Base-by-base conservation (phyloP, 371 early-diverging fungal species). In the Gilbertella persicaria region DNA sequence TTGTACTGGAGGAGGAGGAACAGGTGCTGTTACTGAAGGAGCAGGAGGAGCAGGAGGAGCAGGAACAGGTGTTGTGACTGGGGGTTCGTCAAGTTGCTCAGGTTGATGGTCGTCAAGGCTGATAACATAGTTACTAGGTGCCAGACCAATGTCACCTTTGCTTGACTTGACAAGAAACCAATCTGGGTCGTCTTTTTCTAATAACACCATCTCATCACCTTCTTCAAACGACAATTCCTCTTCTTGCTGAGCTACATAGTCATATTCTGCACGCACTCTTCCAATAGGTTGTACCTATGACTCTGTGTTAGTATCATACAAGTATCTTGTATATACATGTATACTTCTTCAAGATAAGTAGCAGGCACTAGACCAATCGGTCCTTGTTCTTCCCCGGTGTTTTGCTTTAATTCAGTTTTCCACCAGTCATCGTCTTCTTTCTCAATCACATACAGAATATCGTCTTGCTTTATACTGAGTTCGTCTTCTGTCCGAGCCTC, bases 401-500 rank as follows among this genome's bases (percentile, higher is more conserved):
- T 21, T 24, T 71, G 66, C 68, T 84, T 84, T 59, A 84, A 70
- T 56, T 88, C 86, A 17, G 84, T 89, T 55, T 80, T 78, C 80
- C 86, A 86, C 92, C 92, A 92, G 46, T 90, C 91, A 12, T 82
- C 80, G 76, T 90, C 90, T 63, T 79, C 79, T 67, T 82, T 83
- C 39, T 89, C 87, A 47, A 89, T 64, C 39, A 90, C 72, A 66
- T 90, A 91, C 20, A 91, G 58, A 45, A 88, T 66, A 63, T 87
- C 83, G 61, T 85, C 87, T 63, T 97, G 93, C 28, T 75, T 67
- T 56, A 97, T 81, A 40, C 75, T 69, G 50, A 96, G 75, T 73
- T 96, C 97, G 46, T 95, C 96, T 60, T 86, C 88, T 29, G 88
- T 90, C 37, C 83, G 78, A 25, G 96, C 89, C 40, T 83, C 83